Percentiles rank a stretch among this genome's conserved stretches.
phyloP scores from a whole-genome alignment of 2,329 filamentous ascomycete species.

The Botrytis elliptica region DNA sequence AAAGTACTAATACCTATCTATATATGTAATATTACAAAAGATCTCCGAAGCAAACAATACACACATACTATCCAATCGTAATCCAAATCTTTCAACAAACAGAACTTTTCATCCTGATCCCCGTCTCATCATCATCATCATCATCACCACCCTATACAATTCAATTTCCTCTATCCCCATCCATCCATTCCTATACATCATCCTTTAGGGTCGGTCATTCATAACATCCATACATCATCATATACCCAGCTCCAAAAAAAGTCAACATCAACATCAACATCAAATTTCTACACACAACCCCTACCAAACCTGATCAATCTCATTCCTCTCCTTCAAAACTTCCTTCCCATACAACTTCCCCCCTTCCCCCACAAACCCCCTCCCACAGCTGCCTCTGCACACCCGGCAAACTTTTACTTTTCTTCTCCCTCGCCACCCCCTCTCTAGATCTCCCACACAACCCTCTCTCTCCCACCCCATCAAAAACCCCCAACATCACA shows the following conservation, averaged over 20 bases:
- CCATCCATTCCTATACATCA: background rate
- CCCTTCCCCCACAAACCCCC: background rate
- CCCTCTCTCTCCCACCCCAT: background rate
- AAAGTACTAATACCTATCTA: background rate
- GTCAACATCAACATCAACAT: background rate
- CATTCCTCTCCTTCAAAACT: background rate
- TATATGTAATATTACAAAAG: background rate
- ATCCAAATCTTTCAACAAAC: background rate
- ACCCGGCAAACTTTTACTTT: background rate
- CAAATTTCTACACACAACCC: no score
- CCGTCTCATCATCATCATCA: background rate
- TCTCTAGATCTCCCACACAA: background rate
- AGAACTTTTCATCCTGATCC: background rate
- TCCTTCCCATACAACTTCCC: background rate
- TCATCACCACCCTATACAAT: background rate
- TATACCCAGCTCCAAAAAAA: background rate
- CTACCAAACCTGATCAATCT: slow-evolving; percentile 3
- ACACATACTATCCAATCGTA: background rate
- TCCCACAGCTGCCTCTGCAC: background rate
- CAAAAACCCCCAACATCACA: background rate
- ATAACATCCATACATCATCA: background rate
- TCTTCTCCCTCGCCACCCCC: background rate
- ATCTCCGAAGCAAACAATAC: background rate
- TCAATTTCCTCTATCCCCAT: background rate
- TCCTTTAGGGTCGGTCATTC: background rate